Evolutionary conservation across 352 stramenopile species (phyloP).

Genomic region (Phytopythium chamaehyphon): DNA sequence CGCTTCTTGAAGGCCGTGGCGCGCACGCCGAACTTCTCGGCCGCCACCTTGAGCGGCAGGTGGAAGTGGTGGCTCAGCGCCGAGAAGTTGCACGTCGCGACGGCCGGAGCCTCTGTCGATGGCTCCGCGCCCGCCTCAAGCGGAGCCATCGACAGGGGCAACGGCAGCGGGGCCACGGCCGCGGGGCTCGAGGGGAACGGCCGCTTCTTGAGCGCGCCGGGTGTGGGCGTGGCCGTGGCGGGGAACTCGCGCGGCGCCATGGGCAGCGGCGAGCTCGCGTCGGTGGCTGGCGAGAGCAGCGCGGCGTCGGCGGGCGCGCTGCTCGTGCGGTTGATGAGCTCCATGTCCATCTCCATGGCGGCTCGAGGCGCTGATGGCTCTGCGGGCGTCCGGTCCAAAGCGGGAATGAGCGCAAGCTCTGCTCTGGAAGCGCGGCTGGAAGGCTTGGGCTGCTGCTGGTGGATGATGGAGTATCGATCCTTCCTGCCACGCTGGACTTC

Average conservation of each 20-base stretch:
- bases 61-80: constrained; percentile 54
- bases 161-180: constrained; percentile 2
- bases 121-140: constrained; percentile 10
- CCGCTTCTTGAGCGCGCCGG: constrained; percentile 35
- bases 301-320: neutral
- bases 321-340: constrained; percentile 3
- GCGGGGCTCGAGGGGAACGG: constrained; percentile 11
- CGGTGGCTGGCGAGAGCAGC: neutral
- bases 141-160: no score
- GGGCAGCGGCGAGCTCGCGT: constrained; percentile 1
- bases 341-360: constrained; percentile 5
- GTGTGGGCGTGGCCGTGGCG: constrained; percentile 5
- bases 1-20: constrained; percentile 62
- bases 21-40: constrained; percentile 57
- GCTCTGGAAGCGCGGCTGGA: neutral
- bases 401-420: no score
- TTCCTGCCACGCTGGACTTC: no score
- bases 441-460: no score
- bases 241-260: constrained; percentile 2
- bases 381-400: neutral
- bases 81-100: constrained; percentile 32
- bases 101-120: neutral
- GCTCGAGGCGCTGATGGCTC: no score
- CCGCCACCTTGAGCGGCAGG: constrained; percentile 49
- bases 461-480: no score